A percentile compares a stretch with the other conserved stretches of the same genome.
Evolutionary conservation across 306 rosid genomes (phyloP).

Genomic region (Rubus idaeus): DNA sequence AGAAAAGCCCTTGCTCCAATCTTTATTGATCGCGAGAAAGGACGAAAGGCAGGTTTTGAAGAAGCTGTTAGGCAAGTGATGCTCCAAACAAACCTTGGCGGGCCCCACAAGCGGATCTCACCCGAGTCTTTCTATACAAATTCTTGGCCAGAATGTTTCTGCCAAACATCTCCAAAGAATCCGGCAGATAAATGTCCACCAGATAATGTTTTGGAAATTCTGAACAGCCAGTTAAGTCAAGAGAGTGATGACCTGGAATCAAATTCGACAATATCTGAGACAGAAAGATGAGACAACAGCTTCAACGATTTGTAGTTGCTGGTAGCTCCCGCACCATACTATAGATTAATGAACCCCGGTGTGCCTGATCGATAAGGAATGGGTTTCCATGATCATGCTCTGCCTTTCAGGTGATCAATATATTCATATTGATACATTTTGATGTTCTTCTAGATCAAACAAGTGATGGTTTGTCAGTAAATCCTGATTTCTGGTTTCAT

Average conservation of each 20-base stretch:
- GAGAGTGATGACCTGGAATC: constrained; percentile 23
- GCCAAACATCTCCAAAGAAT: constrained; percentile 62
- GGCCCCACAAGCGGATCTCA: constrained; percentile 76
- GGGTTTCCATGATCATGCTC: constrained; percentile 14
- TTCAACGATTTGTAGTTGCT: constrained; percentile 21
- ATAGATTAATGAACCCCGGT: constrained; percentile 21
- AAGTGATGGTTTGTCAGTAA: background rate
- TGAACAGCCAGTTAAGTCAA: constrained; percentile 47
- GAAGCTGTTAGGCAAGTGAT: constrained; percentile 74
- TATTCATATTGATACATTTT: background rate
- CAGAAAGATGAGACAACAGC: constrained; percentile 31
- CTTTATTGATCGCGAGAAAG: constrained; percentile 73
- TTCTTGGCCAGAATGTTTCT: constrained; percentile 99
- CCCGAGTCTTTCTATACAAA: constrained; percentile 97
- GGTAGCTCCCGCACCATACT: constrained; percentile 25
- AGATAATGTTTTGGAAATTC: constrained; percentile 58
- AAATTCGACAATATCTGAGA: constrained; percentile 48
- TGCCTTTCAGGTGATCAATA: constrained; percentile 18
- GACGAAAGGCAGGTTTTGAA: constrained; percentile 61
- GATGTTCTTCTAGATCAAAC: background rate
- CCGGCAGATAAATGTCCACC: constrained; percentile 82
- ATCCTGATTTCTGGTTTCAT: constrained; percentile 8
- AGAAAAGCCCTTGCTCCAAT: constrained; percentile 95
- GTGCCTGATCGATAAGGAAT: constrained; percentile 28
- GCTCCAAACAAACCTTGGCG: constrained; percentile 83